Conservation (phyloP, 2,329 filamentous ascomycete genomes). For the Phyllosticta capitalensis region DNA sequence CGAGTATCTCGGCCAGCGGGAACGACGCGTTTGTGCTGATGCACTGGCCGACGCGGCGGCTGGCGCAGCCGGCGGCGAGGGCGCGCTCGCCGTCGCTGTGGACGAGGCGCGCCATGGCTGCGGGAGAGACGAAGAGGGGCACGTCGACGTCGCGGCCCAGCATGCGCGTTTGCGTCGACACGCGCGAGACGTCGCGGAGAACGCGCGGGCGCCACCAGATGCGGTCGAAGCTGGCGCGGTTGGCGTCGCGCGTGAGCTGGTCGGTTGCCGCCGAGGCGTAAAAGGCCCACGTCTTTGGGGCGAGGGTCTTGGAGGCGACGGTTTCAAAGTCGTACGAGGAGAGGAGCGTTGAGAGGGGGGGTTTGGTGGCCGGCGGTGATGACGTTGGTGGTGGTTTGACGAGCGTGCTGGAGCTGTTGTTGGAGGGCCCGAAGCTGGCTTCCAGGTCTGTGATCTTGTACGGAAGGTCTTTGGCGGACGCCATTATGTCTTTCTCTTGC, state of each 20-base stretch:
- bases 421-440: conserved; percentile 14
- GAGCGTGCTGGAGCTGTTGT: conserved; percentile 15
- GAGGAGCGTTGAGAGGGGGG: conserved; percentile 37
- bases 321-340: conserved; percentile 39
- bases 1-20: conserved; percentile 17
- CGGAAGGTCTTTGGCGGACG: conserved; percentile 2
- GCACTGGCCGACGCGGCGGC: conserved; percentile 21
- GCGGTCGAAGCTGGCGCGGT: conserved; percentile 34
- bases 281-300: conserved; percentile 34
- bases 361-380: conserved; percentile 28
- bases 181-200: conserved; percentile 30
- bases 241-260: conserved; percentile 37
- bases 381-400: conserved; percentile 21
- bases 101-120: conserved; percentile 28
- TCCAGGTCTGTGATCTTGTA: conserved; percentile 8
- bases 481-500: background rate
- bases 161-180: conserved; percentile 26
- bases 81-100: conserved; percentile 31
- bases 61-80: conserved; percentile 21
- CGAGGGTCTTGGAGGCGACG: conserved; percentile 27
- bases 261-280: conserved; percentile 44
- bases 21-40: conserved; percentile 23
- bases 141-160: conserved; percentile 22
- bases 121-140: conserved; percentile 28
- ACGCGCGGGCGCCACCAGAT: conserved; percentile 40